Conservation (phyloP, 495 filamentous ascomycete genomes). For the Trichodelitschia bisporula region DNA sequence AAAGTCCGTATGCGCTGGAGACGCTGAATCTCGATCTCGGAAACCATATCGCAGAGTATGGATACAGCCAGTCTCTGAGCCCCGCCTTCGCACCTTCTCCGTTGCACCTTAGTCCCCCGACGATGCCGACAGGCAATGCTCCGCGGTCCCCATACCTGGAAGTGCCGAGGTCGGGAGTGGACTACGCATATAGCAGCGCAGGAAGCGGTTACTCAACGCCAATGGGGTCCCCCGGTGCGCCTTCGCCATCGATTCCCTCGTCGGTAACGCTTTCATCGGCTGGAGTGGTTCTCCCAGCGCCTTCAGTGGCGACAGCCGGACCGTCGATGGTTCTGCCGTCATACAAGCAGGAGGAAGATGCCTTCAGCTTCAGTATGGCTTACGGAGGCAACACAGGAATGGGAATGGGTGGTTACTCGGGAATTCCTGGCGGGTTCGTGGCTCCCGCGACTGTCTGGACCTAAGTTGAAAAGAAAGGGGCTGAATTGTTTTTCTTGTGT, state of each 20-base stretch:
- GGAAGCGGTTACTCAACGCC: conserved; percentile 9
- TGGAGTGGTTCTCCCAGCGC: not conserved
- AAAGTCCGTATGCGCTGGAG: conserved; percentile 6
- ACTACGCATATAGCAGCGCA: not conserved
- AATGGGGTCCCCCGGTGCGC: conserved; percentile 6
- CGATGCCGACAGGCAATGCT: conserved; percentile 3
- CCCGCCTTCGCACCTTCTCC: conserved; percentile 18
- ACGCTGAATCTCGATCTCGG: conserved; percentile 11
- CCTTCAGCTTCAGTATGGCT: not conserved
- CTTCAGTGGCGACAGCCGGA: not conserved
- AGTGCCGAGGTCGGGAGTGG: conserved; percentile 11
- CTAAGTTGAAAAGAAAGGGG: conserved; percentile 6
- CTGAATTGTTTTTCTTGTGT: too few relatives aligned
- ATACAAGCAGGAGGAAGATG: not conserved
- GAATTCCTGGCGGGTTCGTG: conserved; percentile 14
- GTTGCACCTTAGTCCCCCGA: conserved; percentile 7
- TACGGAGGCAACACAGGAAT: conserved; percentile 1
- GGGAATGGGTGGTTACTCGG: conserved; percentile 11
- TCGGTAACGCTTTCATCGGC: not conserved
- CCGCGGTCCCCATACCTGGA: conserved; percentile 14
- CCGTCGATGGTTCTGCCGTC: not conserved
- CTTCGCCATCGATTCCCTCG: not conserved
- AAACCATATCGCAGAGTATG: conserved; percentile 10
- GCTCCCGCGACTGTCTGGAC: conserved; percentile 12
- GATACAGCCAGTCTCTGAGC: conserved; percentile 13